These are phyloP conservation scores for Craterostigma plantagineum DNA, from an alignment of 257 asterid genomes.

Conservation along the genomic window DNA sequence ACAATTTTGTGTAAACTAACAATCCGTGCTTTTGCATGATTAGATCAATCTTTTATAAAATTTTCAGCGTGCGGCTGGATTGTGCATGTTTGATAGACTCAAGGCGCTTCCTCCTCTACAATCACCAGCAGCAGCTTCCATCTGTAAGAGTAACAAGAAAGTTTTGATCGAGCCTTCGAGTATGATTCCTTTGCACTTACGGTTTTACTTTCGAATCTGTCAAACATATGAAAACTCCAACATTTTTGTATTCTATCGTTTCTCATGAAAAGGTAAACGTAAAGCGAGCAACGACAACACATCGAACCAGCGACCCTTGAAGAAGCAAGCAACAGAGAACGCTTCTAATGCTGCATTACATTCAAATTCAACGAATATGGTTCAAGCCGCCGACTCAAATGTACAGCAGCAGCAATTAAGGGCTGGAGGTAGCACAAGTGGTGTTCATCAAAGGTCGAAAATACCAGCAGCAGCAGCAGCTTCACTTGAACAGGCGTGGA, in stretches of 20 bases:
- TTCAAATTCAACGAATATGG: conserved; percentile 17
- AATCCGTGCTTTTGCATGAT: conserved; percentile 11
- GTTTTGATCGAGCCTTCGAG: conserved; percentile 31
- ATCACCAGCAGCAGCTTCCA: conserved; percentile 24
- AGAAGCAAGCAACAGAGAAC: conserved; percentile 46
- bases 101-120: conserved; percentile 53
- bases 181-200: conserved; percentile 15
- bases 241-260: neutral
- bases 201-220: neutral
- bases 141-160: conserved; percentile 40
- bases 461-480: conserved; percentile 16
- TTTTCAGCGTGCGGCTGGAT: conserved; percentile 70
- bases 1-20: neutral
- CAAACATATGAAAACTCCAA: neutral
- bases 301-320: conserved; percentile 61
- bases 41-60: conserved; percentile 8
- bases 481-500: conserved; percentile 53
- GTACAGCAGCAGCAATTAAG: conserved; percentile 18
- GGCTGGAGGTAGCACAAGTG: conserved; percentile 21
- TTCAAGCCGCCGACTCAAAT: conserved; percentile 18
- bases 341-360: conserved; percentile 19
- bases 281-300: conserved; percentile 51
- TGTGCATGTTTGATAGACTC: conserved; percentile 53
- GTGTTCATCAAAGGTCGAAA: conserved; percentile 12
- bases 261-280: conserved; percentile 38